phyloP scores from a whole-genome alignment of 164 flowering plant genomes.

The Macadamia integrifolia region DNA sequence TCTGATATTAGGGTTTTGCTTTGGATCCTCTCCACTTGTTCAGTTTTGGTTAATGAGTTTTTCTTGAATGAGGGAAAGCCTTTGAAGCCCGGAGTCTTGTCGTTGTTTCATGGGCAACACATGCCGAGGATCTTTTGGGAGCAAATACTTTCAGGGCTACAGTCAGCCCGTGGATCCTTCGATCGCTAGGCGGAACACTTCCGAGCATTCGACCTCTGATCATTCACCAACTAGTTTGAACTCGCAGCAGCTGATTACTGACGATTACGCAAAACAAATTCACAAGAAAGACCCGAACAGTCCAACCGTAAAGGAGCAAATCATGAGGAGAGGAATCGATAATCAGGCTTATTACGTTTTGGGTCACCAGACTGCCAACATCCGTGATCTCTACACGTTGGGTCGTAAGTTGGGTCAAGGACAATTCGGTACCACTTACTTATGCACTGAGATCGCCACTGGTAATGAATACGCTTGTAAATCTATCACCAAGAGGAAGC shows the following conservation, averaged over 20 bases:
- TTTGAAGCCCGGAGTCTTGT: slow-evolving; percentile 16
- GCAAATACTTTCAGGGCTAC: slow-evolving; percentile 54
- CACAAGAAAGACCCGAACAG: slow-evolving; percentile 5
- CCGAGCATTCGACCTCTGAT: slow-evolving; percentile 36
- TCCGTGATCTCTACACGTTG: slow-evolving; percentile 23
- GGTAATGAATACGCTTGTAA: slow-evolving; percentile 49
- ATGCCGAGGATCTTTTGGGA: slow-evolving; percentile 89
- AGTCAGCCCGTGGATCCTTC: slow-evolving; percentile 50
- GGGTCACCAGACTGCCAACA: slow-evolving; percentile 18
- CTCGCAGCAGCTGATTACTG: slow-evolving; percentile 30
- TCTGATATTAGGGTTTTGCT: background rate
- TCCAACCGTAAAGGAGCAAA: background rate
- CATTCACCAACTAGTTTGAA: slow-evolving; percentile 26
- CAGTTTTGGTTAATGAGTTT: background rate
- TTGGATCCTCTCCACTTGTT: background rate
- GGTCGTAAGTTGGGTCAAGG: slow-evolving; percentile 42
- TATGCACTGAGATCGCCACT: slow-evolving; percentile 39
- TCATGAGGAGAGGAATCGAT: slow-evolving; percentile 10
- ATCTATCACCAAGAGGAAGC: slow-evolving; percentile 48
- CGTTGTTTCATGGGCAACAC: slow-evolving; percentile 93
- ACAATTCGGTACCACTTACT: slow-evolving; percentile 42
- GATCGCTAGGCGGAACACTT: slow-evolving; percentile 34
- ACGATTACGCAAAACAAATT: slow-evolving; percentile 35
- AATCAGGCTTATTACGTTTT: slow-evolving; percentile 16
- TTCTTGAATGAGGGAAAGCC: slow-evolving; percentile 35